phyloP scores from a whole-genome alignment of 169 alveolate genomes.

The Eimeria necatrix region DNA sequence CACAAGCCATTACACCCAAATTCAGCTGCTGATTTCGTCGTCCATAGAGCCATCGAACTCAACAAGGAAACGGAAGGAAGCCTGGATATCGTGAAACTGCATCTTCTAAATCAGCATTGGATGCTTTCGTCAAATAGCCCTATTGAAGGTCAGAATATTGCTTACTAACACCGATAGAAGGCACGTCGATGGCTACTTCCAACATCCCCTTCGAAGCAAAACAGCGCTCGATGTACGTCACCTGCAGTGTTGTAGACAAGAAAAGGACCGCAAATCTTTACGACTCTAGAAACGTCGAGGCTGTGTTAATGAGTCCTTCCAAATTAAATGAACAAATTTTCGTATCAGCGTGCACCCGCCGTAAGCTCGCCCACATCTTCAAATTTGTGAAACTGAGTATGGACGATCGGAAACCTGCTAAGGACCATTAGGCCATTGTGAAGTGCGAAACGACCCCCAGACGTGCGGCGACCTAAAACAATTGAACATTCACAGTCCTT shows the following conservation, averaged over 20 bases:
- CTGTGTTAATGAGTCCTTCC: not conserved
- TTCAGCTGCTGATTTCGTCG: too few relatives aligned
- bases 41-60: too few relatives aligned
- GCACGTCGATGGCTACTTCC: conserved; percentile 92
- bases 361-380: conserved; percentile 81
- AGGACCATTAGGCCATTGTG: conserved; percentile 94
- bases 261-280: not conserved
- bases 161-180: conserved; percentile 89
- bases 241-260: conserved; percentile 73
- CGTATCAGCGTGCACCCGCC: not conserved
- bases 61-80: too few relatives aligned
- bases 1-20: too few relatives aligned
- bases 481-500: not conserved
- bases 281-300: not conserved
- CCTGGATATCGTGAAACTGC: too few relatives aligned
- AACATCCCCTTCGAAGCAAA: conserved; percentile 93
- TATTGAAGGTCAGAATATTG: not conserved
- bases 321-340: too few relatives aligned
- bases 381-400: conserved; percentile 91
- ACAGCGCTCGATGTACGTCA: conserved; percentile 91
- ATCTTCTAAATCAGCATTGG: not conserved
- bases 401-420: conserved; percentile 92
- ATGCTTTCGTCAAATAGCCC: too few relatives aligned
- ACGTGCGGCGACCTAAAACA: conserved; percentile 73
- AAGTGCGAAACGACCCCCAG: conserved; percentile 85